Conservation (phyloP, 2,329 filamentous ascomycete species). For the Niveomyces coronatus region DNA sequence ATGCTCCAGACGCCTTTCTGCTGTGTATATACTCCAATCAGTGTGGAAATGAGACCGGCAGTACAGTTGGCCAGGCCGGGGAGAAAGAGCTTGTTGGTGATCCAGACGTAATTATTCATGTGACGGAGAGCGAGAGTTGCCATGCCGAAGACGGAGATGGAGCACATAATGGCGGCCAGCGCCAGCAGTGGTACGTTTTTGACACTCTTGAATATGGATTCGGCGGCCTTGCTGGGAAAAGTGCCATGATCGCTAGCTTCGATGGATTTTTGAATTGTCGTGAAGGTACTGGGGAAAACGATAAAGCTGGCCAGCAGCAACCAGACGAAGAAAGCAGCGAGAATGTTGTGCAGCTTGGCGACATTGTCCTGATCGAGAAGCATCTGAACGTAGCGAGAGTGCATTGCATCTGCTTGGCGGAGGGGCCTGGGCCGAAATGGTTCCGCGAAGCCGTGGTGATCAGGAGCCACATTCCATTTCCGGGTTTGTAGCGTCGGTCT, state of each 20-base stretch:
- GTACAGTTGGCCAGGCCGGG: constrained; percentile 34
- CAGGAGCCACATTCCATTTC: constrained; percentile 6
- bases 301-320: constrained; percentile 42
- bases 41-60: constrained; percentile 38
- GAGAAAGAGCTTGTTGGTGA: constrained; percentile 40
- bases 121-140: constrained; percentile 33
- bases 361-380: constrained; percentile 36
- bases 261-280: constrained; percentile 23
- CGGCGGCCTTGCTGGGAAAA: constrained; percentile 13
- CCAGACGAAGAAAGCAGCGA: constrained; percentile 30
- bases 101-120: constrained; percentile 41
- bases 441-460: background rate
- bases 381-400: constrained; percentile 34
- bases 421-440: constrained; percentile 10
- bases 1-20: constrained; percentile 33
- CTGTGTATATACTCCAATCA: constrained; percentile 39
- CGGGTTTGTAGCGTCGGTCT: background rate
- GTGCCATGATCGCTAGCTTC: constrained; percentile 13
- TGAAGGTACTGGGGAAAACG: constrained; percentile 42
- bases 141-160: constrained; percentile 24
- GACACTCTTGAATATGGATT: constrained; percentile 16
- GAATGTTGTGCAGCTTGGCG: constrained; percentile 34
- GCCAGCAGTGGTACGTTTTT: constrained; percentile 30
- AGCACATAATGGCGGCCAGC: constrained; percentile 32
- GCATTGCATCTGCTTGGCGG: constrained; percentile 15